Base-by-base conservation (phyloP, 2,329 filamentous ascomycete genomes). In the Trichoderma atroviride region DNA sequence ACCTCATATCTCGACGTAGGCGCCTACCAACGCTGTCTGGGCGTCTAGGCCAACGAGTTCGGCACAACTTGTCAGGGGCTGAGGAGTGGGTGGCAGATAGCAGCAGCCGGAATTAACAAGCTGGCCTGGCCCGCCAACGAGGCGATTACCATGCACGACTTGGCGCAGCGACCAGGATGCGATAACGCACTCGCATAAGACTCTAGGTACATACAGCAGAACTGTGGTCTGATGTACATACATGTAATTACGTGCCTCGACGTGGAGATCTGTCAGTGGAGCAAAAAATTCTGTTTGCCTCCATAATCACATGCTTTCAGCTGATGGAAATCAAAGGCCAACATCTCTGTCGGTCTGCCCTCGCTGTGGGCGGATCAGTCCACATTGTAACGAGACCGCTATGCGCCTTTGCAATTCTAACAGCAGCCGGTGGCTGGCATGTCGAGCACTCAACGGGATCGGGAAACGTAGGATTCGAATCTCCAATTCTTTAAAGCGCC, bases 401-500 rank as follows among this genome's bases (percentile, higher is more conserved):
- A 35, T 31, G 27, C 52, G 24, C 35, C n/a, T 19, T 13, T 29
- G 31, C 55, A 14, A 19, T 64, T 56, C 40, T 14, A n/a, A 56
- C 50, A 29, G 40, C 27, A 27, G 53, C 50, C 22, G 37, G 27
- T 10, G 31, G 52, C 16, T 57, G 71, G 73, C 53, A 86, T 87
- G 85, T 88, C 84, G 86, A 84, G 80, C 83, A 83, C 86, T 87
- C 85, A 88, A 89, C 87, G 87, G 87, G 86, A 88, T 84, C 84
- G 86, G 83, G 83, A 82, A 85, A 87, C 81, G 79, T 80, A 69
- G 74, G 76, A 78, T 61, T 81, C 83, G 84, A 86, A 81, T 86
- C 84, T 80, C 83, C 86, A 88, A 88, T 89, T 88, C 86, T 88
- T 88, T 81, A 79, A 87, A 88, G 86, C 85, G 82, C 84, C 86